Evolutionary conservation across 140 eudicot genomes (phyloP).

Genomic region (Bidens hawaiensis): DNA sequence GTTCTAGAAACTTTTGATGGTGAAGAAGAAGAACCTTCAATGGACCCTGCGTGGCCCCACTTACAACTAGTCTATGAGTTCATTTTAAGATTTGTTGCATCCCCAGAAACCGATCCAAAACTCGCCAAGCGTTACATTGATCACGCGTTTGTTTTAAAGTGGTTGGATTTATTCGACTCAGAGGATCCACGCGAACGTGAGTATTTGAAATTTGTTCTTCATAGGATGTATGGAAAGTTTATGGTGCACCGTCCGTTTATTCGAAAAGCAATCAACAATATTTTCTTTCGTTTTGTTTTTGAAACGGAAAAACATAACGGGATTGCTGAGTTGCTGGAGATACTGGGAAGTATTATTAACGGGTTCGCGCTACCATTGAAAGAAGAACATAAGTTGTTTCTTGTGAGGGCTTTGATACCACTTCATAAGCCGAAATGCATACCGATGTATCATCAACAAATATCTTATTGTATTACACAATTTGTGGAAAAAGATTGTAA

Average conservation of each 20-base stretch:
- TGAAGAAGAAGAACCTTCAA: conserved; percentile 75
- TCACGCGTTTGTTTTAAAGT: conserved; percentile 49
- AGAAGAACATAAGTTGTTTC: conserved; percentile 77
- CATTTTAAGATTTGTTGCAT: conserved; percentile 63
- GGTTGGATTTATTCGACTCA: conserved; percentile 65
- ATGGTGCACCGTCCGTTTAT: conserved; percentile 81
- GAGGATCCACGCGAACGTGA: conserved; percentile 76
- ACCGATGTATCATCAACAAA: conserved; percentile 67
- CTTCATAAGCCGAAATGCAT: conserved; percentile 74
- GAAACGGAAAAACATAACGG: conserved; percentile 88
- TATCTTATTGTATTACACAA: conserved; percentile 71
- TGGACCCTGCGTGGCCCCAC: conserved; percentile 81
- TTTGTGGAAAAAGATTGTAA: conserved; percentile 74
- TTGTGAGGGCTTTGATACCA: conserved; percentile 62
- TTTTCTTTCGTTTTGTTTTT: conserved; percentile 60
- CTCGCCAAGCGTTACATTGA: conserved; percentile 65
- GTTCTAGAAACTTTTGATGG: conserved; percentile 55
- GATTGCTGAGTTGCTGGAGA: conserved; percentile 63
- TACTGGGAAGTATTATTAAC: conserved; percentile 68
- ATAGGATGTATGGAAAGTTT: conserved; percentile 68
- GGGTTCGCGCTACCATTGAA: conserved; percentile 72
- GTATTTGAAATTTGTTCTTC: conserved; percentile 61
- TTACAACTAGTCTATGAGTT: conserved; percentile 60
- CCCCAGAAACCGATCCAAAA: conserved; percentile 73
- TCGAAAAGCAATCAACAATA: conserved; percentile 66